phyloP scores from a whole-genome alignment of 352 stramenopile species.

The Phytophthora litchii region DNA sequence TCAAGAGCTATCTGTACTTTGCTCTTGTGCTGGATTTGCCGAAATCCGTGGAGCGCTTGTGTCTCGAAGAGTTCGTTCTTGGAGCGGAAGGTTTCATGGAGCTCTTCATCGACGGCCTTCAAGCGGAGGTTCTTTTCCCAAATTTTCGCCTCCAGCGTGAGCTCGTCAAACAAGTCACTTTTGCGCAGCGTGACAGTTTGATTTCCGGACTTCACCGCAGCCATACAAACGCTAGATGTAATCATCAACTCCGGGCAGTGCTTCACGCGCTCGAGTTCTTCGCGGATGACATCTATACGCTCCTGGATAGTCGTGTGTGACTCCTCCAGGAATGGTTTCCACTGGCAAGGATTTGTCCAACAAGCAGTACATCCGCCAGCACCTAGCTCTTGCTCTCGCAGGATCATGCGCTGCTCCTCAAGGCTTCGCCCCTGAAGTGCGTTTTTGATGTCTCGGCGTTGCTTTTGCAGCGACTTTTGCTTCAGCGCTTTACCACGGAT shows the following conservation, averaged over 20 bases:
- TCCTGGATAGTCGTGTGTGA: conserved; percentile 55
- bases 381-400: conserved; percentile 77
- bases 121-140: conserved; percentile 77
- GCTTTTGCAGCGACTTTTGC: conserved; percentile 68
- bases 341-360: conserved; percentile 66
- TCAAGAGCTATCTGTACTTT: conserved; percentile 84
- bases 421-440: conserved; percentile 62
- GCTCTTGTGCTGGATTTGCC: conserved; percentile 81
- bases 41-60: conserved; percentile 90
- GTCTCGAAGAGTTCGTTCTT: conserved; percentile 89
- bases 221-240: conserved; percentile 60
- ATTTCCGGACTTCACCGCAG: conserved; percentile 63
- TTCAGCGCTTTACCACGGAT: conserved; percentile 59
- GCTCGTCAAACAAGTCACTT: conserved; percentile 73
- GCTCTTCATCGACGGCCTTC: conserved; percentile 89
- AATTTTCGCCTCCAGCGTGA: conserved; percentile 68
- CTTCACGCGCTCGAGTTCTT: conserved; percentile 79
- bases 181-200: conserved; percentile 59
- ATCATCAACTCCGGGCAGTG: conserved; percentile 55
- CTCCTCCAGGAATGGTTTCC: conserved; percentile 67
- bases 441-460: conserved; percentile 80
- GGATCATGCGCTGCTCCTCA: conserved; percentile 63
- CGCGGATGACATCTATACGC: conserved; percentile 62
- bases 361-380: conserved; percentile 84
- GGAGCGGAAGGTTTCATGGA: conserved; percentile 90